Evolutionary conservation across 768 basidiomycete species (phyloP), one percentile per base, ranked within the genome.

Genomic region (Tricholoma hemisulphureum): DNA sequence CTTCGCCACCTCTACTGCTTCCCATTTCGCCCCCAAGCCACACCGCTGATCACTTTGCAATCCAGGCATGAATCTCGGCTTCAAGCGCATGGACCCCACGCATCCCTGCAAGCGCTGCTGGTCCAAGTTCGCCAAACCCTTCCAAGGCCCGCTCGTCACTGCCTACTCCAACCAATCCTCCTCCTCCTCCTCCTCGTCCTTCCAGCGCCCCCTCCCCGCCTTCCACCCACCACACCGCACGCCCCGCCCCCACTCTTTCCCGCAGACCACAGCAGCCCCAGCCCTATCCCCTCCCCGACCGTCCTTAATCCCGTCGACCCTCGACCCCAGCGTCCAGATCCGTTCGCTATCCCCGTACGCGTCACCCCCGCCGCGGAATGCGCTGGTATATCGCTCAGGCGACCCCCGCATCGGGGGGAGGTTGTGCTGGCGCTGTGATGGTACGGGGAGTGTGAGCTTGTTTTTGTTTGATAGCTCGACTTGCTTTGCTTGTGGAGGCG

Each of bases 61-160:
- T 21, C 11, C 34, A 55, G 39, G 39, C 63, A 59, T 32, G 55
- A 58, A 53, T 59, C 54, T 28, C 7, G 51, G 51, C 32, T 52
- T 37, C 51, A 52, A 52, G 23, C 34, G 26, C 51, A 26, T 39
- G 10, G 51, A 52, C 51, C 51, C 51, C n/a, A 16, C 51, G 16
- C 53, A 54, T 21, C 87, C 90, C 6, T 92, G 91, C 65, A 75
- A 77, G 57, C 82, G 80, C 56, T 93, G 92, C 73, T 93, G 91
- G 91, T 73, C 78, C 6, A 86, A 84, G 62, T 86, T 87, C 69
- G 78, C 79, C 0, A 84, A 81, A 61, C 75, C 80, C 0, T 93
- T 85, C 69, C 65, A 75, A 0, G 87, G 87, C 2, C 81, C 87
- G 4, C 71, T 91, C 14, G 74, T 78, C 0, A 86, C 84, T 63